Percentiles rank a stretch among this genome's conserved stretches.
Evolutionary conservation across 495 filamentous ascomycete genomes (phyloP).

Genomic region (Daldinia caldariorum): DNA sequence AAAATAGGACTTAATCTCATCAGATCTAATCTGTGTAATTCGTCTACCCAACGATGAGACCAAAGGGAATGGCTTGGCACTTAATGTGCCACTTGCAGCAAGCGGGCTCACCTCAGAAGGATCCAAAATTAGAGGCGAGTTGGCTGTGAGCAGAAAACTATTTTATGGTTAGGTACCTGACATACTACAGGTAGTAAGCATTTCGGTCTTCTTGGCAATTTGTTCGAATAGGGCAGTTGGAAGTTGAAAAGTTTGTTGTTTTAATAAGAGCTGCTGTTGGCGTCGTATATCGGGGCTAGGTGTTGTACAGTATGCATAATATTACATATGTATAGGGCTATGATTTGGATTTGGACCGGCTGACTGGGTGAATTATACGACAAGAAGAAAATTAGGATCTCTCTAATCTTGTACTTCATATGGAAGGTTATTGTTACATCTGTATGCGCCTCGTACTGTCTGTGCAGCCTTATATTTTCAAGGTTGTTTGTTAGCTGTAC

Average conservation of each 20-base stretch:
- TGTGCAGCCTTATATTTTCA: background rate
- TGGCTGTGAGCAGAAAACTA: background rate
- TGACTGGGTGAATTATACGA: conserved; percentile 3
- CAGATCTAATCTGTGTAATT: conserved; percentile 6
- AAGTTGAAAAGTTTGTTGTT: background rate
- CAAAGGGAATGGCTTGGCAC: conserved; percentile 13
- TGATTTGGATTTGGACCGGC: background rate
- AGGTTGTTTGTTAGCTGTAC: background rate
- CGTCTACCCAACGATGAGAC: background rate
- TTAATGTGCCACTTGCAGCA: background rate
- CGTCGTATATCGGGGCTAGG: background rate
- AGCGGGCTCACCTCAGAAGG: background rate
- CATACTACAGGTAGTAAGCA: too few species aligned
- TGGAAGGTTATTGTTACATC: background rate
- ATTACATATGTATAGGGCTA: conserved; percentile 3
- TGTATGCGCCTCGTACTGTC: background rate
- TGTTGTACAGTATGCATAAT: background rate
- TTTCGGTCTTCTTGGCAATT: conserved; percentile 7
- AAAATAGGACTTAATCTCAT: too few species aligned
- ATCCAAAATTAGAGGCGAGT: background rate
- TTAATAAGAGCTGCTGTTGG: background rate
- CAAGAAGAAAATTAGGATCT: background rate
- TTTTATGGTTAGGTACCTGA: background rate
- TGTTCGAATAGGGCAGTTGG: background rate
- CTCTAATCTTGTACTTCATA: background rate